phyloP scores from a whole-genome alignment of 1,284 basidiomycete genomes.

The Trametes hirsuta region DNA sequence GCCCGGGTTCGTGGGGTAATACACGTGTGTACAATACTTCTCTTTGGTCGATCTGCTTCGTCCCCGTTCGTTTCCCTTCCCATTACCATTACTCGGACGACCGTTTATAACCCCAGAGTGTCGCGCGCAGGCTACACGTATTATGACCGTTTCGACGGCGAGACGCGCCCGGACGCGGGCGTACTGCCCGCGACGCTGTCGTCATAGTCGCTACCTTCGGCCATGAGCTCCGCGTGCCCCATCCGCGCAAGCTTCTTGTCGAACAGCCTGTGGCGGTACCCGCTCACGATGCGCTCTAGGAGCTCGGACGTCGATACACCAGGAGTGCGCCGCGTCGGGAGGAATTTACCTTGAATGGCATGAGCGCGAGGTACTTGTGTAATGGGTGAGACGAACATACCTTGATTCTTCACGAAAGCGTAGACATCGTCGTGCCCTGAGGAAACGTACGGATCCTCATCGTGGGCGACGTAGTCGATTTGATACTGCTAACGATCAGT shows the following conservation, averaged over 20 bases:
- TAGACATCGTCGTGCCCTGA: constrained; percentile 88
- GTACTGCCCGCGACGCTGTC: constrained; percentile 28
- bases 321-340: constrained; percentile 94
- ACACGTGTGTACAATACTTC: constrained; percentile 19
- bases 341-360: constrained; percentile 75
- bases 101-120: background rate
- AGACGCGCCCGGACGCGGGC: constrained; percentile 19
- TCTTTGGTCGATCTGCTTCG: background rate
- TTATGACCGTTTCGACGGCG: constrained; percentile 6
- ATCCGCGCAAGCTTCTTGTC: constrained; percentile 91
- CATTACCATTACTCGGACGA: background rate
- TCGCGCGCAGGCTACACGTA: background rate
- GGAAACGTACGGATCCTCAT: constrained; percentile 83
- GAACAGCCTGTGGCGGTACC: constrained; percentile 82
- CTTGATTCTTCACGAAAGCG: constrained; percentile 77
- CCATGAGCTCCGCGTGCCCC: constrained; percentile 71
- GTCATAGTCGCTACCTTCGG: constrained; percentile 41
- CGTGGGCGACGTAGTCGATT: constrained; percentile 90
- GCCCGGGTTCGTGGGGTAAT: background rate
- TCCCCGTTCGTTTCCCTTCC: background rate
- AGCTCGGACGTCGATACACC: constrained; percentile 94
- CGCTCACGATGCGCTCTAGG: constrained; percentile 86
- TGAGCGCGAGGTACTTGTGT: background rate
- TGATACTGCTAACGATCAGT: constrained; percentile 27
- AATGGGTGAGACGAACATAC: constrained; percentile 39